Conservation (phyloP, 1,139 yeast genomes). For the Starmera stellimalicola region DNA sequence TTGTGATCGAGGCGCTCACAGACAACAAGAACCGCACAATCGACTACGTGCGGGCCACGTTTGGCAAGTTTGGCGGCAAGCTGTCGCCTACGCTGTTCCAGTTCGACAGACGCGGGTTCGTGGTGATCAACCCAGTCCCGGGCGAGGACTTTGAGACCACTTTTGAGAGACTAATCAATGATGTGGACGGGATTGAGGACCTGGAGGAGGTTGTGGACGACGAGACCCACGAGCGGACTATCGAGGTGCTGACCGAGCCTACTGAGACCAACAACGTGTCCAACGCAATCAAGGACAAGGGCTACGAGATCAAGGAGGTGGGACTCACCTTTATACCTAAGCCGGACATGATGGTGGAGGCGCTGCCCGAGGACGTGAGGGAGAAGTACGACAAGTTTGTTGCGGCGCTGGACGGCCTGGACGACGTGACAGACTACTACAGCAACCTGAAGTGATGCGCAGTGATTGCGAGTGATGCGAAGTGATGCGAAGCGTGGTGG, state of each 20-base stretch:
- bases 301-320: slow-evolving; percentile 58
- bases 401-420: slow-evolving; percentile 56
- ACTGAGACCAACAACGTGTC: slow-evolving; percentile 54
- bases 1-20: slow-evolving; percentile 76
- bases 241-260: slow-evolving; percentile 46
- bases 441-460: slow-evolving; percentile 33
- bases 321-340: slow-evolving; percentile 62
- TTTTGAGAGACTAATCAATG: slow-evolving; percentile 65
- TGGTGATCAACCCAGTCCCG: slow-evolving; percentile 35
- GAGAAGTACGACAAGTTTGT: slow-evolving; percentile 51
- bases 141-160: slow-evolving; percentile 47
- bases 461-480: too few species aligned
- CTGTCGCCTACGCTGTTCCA: slow-evolving; percentile 70
- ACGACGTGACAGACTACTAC: slow-evolving; percentile 75
- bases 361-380: slow-evolving; percentile 42
- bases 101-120: slow-evolving; percentile 70
- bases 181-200: slow-evolving; percentile 87
- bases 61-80: slow-evolving; percentile 61
- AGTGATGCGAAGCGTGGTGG: too few species aligned
- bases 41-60: slow-evolving; percentile 63
- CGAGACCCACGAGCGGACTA: slow-evolving; percentile 23
- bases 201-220: slow-evolving; percentile 42
- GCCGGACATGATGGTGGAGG: slow-evolving; percentile 47
- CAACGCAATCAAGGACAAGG: slow-evolving; percentile 42
- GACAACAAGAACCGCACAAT: slow-evolving; percentile 84